Percentiles rank a stretch among this genome's conserved stretches.
Conservation (phyloP, 73 alveolate species). For the Tetrahymena borealis region DNA sequence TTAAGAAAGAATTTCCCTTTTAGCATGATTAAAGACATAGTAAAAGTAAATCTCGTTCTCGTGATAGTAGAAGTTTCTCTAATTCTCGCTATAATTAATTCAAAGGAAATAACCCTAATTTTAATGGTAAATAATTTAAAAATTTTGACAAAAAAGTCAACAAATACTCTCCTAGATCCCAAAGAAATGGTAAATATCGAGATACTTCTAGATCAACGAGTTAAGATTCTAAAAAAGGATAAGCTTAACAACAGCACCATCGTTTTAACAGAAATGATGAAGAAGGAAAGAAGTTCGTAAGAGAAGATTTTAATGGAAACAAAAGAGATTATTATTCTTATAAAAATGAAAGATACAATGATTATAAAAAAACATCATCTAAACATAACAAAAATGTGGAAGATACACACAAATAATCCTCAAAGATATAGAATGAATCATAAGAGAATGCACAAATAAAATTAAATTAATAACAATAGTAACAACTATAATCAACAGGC, state of each 20-base stretch:
- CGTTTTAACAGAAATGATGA: neutral
- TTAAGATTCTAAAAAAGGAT: neutral
- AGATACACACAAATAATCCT: neutral
- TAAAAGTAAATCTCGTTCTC: neutral
- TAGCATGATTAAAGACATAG: neutral
- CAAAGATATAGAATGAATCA: too few relatives aligned
- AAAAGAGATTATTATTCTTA: neutral
- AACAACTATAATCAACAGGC: too few relatives aligned
- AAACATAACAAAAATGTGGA: neutral
- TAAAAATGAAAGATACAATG: neutral
- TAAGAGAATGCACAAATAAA: too few relatives aligned
- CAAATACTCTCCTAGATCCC: neutral
- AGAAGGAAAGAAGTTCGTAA: neutral
- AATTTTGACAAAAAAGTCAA: neutral
- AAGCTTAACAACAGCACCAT: neutral
- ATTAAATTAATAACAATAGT: too few relatives aligned
- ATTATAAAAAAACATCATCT: too few relatives aligned
- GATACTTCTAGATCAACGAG: neutral
- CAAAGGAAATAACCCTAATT: neutral
- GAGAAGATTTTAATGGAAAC: neutral
- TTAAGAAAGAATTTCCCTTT: too few relatives aligned
- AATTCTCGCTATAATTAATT: neutral
- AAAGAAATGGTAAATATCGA: neutral
- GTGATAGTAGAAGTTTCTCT: neutral
- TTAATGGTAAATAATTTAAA: neutral